Conservation (phyloP, 768 basidiomycete genomes). For the Suillus weaverae region DNA sequence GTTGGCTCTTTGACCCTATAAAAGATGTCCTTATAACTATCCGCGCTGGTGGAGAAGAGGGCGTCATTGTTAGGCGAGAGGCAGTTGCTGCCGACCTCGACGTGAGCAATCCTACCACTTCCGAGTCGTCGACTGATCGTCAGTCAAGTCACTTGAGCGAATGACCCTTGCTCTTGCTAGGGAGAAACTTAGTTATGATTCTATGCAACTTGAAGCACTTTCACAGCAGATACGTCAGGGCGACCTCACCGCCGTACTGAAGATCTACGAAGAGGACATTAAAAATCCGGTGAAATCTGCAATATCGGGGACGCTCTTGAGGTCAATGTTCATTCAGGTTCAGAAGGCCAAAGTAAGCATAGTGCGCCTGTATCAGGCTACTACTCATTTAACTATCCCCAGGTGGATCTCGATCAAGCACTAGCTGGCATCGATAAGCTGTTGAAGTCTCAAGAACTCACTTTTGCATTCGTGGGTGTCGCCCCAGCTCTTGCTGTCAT, state of each 20-base stretch:
- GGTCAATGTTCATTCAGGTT: constrained; percentile 87
- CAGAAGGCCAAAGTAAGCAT: constrained; percentile 86
- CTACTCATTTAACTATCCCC: constrained; percentile 6
- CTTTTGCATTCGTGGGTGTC: constrained; percentile 95
- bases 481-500: constrained; percentile 85
- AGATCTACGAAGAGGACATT: constrained; percentile 91
- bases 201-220: constrained; percentile 63
- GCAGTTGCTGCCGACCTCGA: constrained; percentile 85
- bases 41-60: constrained; percentile 73
- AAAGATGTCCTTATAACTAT: constrained; percentile 81
- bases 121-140: constrained; percentile 1
- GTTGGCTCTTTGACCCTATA: constrained; percentile 89
- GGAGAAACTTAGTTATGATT: constrained; percentile 71
- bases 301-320: constrained; percentile 74
- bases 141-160: constrained; percentile 77
- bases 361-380: neutral
- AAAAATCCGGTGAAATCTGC: constrained; percentile 82
- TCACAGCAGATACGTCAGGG: constrained; percentile 69
- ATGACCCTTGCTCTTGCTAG: constrained; percentile 86
- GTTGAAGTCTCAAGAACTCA: constrained; percentile 90
- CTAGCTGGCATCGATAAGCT: constrained; percentile 90
- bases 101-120: constrained; percentile 40
- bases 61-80: constrained; percentile 74
- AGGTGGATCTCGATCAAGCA: constrained; percentile 93
- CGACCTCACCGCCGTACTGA: constrained; percentile 83